Percentiles rank a stretch among this genome's conserved stretches.
These are phyloP conservation scores for Alectoria sarmentosa DNA, from an alignment of 495 filamentous ascomycete genomes.

Conservation along the genomic window DNA sequence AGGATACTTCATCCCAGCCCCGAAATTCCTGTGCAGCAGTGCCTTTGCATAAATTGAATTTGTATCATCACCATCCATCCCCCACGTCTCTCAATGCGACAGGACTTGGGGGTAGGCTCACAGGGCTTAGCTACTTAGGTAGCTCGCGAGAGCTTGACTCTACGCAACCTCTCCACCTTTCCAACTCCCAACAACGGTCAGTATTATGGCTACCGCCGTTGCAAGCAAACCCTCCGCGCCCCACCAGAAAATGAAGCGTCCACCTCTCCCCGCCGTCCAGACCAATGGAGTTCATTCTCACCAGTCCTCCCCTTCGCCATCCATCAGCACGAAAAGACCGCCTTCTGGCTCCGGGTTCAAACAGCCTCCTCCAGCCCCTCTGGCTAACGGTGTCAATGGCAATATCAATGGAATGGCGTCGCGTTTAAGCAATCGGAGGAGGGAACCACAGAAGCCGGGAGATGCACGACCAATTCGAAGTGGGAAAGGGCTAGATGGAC, in stretches of 20 bases:
- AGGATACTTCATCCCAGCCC: not conserved
- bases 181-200: not conserved
- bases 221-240: slow-evolving; percentile 48
- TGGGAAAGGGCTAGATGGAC: slow-evolving; percentile 34
- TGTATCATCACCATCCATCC: not conserved
- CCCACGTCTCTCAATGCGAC: slow-evolving; percentile 16
- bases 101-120: slow-evolving; percentile 1
- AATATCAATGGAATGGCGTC: slow-evolving; percentile 36
- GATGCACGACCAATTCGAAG: slow-evolving; percentile 34
- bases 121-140: slow-evolving; percentile 1
- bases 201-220: slow-evolving; percentile 45
- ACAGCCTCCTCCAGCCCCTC: slow-evolving; percentile 31
- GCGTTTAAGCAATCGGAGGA: slow-evolving; percentile 48
- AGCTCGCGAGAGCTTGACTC: slow-evolving; percentile 6
- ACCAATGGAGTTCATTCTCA: slow-evolving; percentile 59
- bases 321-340: slow-evolving; percentile 55
- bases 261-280: slow-evolving; percentile 59
- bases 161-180: not conserved
- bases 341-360: slow-evolving; percentile 39
- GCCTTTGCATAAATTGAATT: not conserved
- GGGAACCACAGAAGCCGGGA: slow-evolving; percentile 42
- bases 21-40: not conserved
- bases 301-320: slow-evolving; percentile 61
- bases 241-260: slow-evolving; percentile 61
- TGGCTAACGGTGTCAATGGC: slow-evolving; percentile 39